A percentile compares a stretch with the other conserved stretches of the same genome.
Conservation (phyloP, 371 early-diverging fungal genomes). For the Mucor piriformis region DNA sequence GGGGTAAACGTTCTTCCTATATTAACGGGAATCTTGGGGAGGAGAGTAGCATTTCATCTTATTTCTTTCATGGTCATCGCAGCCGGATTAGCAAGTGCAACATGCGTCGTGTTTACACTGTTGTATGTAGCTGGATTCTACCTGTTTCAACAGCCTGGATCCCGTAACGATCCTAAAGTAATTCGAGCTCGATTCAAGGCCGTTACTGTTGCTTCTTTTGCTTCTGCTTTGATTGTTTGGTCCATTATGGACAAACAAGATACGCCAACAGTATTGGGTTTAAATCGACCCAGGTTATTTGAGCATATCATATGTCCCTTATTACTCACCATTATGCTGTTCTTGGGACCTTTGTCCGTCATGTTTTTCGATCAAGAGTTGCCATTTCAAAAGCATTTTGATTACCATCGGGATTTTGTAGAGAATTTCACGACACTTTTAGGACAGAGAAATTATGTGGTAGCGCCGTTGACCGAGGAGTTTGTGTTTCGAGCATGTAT, state of each 20-base stretch:
- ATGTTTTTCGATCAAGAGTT: conserved; percentile 39
- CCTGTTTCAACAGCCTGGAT: conserved; percentile 26
- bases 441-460: conserved; percentile 48
- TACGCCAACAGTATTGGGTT: background rate
- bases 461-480: conserved; percentile 71
- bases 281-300: background rate
- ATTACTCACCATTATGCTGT: conserved; percentile 40
- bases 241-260: background rate
- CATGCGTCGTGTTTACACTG: conserved; percentile 37
- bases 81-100: conserved; percentile 31
- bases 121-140: conserved; percentile 50
- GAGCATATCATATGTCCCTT: conserved; percentile 12
- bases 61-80: too few species aligned
- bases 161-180: conserved; percentile 40
- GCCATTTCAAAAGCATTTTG: conserved; percentile 40
- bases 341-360: conserved; percentile 55
- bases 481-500: conserved; percentile 70
- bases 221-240: conserved; percentile 29
- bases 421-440: conserved; percentile 22
- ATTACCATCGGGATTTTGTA: conserved; percentile 24
- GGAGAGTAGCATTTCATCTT: background rate
- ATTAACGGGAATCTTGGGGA: too few species aligned
- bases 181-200: conserved; percentile 45
- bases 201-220: conserved; percentile 32
- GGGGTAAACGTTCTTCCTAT: too few species aligned